Conservation (phyloP, 345 rosid genomes). For the Isatis tinctoria region DNA sequence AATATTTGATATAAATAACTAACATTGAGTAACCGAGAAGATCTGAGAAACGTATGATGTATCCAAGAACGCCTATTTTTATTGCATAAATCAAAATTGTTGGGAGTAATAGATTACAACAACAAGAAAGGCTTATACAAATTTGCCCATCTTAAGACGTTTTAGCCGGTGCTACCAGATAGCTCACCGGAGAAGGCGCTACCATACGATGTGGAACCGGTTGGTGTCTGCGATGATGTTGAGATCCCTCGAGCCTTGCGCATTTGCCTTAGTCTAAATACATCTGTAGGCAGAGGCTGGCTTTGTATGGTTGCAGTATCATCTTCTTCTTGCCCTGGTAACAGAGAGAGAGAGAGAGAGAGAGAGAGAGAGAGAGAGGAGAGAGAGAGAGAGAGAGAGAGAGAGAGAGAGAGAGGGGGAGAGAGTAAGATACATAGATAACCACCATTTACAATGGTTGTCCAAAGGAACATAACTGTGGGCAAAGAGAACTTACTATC, state of each 20-base stretch:
- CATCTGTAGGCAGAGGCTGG: conserved; percentile 75
- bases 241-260: conserved; percentile 63
- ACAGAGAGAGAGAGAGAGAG: background rate
- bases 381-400: background rate
- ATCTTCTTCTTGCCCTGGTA: conserved; percentile 71
- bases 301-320: conserved; percentile 64
- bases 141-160: background rate
- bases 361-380: background rate
- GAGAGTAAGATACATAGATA: background rate
- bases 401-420: background rate
- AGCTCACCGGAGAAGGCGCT: conserved; percentile 86
- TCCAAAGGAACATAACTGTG: background rate
- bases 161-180: conserved; percentile 70
- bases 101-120: conserved; percentile 19
- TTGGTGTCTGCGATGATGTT: conserved; percentile 53
- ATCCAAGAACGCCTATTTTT: background rate
- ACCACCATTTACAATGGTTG: background rate
- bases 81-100: background rate
- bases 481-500: conserved; percentile 39
- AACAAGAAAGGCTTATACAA: conserved; percentile 10
- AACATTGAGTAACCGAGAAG: background rate
- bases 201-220: conserved; percentile 82
- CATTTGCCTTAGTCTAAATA: conserved; percentile 69
- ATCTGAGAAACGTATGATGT: background rate
- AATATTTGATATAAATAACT: background rate